Evolutionary conservation across 83 land plant species (phyloP).

Genomic region (Diphasiastrum complanatum): DNA sequence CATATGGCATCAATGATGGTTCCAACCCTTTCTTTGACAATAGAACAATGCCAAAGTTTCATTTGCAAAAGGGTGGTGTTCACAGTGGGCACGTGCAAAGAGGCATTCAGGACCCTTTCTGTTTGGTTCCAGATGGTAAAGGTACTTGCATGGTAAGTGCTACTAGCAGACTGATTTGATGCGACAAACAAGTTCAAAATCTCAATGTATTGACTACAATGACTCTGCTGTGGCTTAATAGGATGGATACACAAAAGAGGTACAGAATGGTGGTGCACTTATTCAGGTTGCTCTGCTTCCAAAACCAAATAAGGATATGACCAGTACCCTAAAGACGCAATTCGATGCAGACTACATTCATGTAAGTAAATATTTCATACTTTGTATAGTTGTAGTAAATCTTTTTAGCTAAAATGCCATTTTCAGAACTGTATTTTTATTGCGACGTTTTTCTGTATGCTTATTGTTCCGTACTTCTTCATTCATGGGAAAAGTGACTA

Average conservation of each 20-base stretch:
- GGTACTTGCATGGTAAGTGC: conserved; percentile 76
- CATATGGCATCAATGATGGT: conserved; percentile 65
- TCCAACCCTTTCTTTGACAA: conserved; percentile 77
- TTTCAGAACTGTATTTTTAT: no score
- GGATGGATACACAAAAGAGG: conserved; percentile 73
- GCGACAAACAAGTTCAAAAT: no score
- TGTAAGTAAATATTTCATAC: no score
- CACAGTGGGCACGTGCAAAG: conserved; percentile 88
- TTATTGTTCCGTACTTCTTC: no score
- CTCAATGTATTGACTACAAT: no score
- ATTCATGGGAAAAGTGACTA: no score
- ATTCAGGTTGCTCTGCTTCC: conserved; percentile 52
- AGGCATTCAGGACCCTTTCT: conserved; percentile 67
- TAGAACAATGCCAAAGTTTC: conserved; percentile 44
- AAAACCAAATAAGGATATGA: conserved; percentile 42
- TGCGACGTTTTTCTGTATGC: no score
- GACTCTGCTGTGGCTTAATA: no score
- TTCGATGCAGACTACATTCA: not conserved
- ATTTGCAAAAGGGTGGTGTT: conserved; percentile 43
- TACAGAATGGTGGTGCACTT: conserved; percentile 38
- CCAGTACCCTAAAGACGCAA: not conserved
- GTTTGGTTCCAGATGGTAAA: conserved; percentile 42
- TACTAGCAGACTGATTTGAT: no score
- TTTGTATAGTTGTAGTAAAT: no score
- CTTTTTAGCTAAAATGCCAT: no score